Evolutionary conservation across 75 land plant species (phyloP), one percentile per base, ranked within the genome.

Genomic region (Azolla pinnata): DNA sequence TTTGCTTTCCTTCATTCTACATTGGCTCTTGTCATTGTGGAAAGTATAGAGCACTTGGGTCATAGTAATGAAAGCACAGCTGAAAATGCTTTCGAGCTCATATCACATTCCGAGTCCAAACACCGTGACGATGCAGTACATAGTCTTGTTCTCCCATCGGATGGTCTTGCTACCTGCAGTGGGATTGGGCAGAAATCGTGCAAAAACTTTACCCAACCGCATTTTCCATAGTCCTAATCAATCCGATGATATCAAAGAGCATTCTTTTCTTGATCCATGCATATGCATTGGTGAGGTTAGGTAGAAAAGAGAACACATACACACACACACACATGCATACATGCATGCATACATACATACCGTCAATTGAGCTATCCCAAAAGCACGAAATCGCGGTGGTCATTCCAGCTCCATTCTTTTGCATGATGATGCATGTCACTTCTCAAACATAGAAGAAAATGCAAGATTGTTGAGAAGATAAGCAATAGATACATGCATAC

Each of bases 381-480:
- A 53, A 73, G 29, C 70, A 66, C n/a, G 75, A 73, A n/a, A 57
- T 73, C 14, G 75, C 75, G 32, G 70, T 73, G 0, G 68, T 40
- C 75, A 73, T 73, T 18, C 70, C 75, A 4, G 75, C 70, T 24
- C 75, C 75, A 60, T 67, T 73, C 44, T 73, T 73, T 65, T 73
- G 75, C 75, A 73, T 66, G 35, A 73, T 66, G 16, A 67, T 29
- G 25, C 71, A 67, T 16, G 75, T 73, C 31, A 67, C 75, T 73
- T 44, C 57, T 51, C 31, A 56, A 4, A n/a, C n/a, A n/a, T n/a
- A n/a, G n/a, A n/a, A n/a, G n/a, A n/a, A n/a, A n/a, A n/a, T n/a
- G n/a, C n/a, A n/a, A n/a, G n/a, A n/a, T n/a, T n/a, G n/a, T n/a
- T n/a, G n/a, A n/a, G n/a, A n/a, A n/a, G n/a, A n/a, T n/a, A n/a